Evolutionary conservation across 495 filamentous ascomycete genomes (phyloP), one percentile per base, ranked within the genome.

Genomic region (Extremus antarcticus): DNA sequence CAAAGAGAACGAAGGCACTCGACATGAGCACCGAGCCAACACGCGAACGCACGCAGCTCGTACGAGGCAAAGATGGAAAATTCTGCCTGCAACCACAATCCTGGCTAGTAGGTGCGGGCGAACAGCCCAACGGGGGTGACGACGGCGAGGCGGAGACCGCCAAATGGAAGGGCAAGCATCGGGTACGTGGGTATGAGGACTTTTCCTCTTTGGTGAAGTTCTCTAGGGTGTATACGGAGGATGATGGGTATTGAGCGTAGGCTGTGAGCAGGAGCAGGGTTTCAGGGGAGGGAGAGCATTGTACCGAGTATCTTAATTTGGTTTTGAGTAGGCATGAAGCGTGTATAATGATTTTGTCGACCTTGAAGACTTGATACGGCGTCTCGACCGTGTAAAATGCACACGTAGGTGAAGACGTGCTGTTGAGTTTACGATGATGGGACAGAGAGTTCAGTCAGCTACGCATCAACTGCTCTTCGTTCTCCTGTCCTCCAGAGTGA

Each of bases 121-220:
- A 58, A 2, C 35, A 1, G 23, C 19, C 41, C 19, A 7, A n/a
- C 55, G 25, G 16, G 47, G 47, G 50, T 29, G 38, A 57, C 41
- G 41, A 7, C 4, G 52, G 55, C 46, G 8, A 22, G 3, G 58
- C 53, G 11, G 47, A 51, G 16, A 8, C 29, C 21, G 45, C 52
- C 20, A 32, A 24, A 20, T 49, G 57, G 43, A 49, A 41, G 20
- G 54, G 59, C 8, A 57, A 47, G 50, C 29, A 21, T 32, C 41
- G 59, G 17, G 54, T 61, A 1, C n/a, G 29, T 22, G 59, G 59
- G n/a, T 58, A 50, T 48, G 58, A 60, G 43, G 64, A 55, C 48
- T 66, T 60, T 40, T 53, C 48, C 11, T 58, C 56, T 2, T 46
- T 66, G 25, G 53, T 64, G 23, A 60, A 55, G 39, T 67, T 63